Base-by-base conservation (phyloP, 2,329 filamentous ascomycete genomes). In the Laburnicola sp. region DNA sequence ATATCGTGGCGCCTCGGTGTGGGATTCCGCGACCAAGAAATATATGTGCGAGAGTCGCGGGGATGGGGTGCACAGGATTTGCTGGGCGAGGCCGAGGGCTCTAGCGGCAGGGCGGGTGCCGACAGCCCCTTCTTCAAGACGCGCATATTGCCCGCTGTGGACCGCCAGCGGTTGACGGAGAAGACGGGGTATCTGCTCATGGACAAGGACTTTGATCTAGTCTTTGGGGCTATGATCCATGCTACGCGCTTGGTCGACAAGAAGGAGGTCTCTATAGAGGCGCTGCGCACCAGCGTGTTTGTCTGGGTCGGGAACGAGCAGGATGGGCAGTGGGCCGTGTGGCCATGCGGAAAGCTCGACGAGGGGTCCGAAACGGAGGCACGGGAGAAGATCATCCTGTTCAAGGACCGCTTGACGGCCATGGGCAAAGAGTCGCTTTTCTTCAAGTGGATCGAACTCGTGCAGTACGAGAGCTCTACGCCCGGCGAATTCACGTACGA, bases 151-250 rank as follows among this genome's bases (percentile, higher is more conserved):
- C 80, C 83, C 2, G 92, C 90, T 2, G 87, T 92, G 3, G 81
- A 86, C 11, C 82, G 85, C 22, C 75, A 83, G 63, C 79, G 86
- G 45, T 77, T 93, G 63, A 78, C 81, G 60, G 80, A 85, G 61
- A 96, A 95, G 80, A 96, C 91, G 27, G 91, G 91, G 21, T 96
- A 95, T 68, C 75, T 95, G 57, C 86, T 94, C 60, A 88, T 96
- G 79, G 89, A 92, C 68, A 83, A 81, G 55, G 82, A 91, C 55
- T 97, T 91, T 87, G 89, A 96, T 71, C 77, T 97, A 53, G 91
- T 96, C 70, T 97, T 92, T 81, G 80, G 80, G 40, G 81, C 82
- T 21, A 97, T 97, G 89, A 77, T 91, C 9, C 75, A 81, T 55
- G 90, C 89, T 3, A 87, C 90, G 39, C 75, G 76, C 30, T 72